These are phyloP conservation scores for Obba rivulosa DNA, from an alignment of 768 basidiomycete species.

Conservation along the genomic window DNA sequence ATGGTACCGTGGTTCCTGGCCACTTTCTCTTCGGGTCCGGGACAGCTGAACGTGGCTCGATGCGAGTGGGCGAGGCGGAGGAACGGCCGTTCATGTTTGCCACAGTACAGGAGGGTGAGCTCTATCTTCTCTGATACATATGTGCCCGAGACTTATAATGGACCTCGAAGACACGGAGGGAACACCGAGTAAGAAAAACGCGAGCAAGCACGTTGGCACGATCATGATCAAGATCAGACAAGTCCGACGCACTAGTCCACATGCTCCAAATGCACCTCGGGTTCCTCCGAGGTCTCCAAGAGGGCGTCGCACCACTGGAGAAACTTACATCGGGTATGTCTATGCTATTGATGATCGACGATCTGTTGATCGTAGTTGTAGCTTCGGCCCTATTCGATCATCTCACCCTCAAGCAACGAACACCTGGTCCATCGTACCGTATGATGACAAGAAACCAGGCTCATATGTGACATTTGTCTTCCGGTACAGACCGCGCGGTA, in stretches of 20 bases:
- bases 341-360: neutral
- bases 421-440: constrained; percentile 53
- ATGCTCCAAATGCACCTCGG: constrained; percentile 39
- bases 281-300: constrained; percentile 24
- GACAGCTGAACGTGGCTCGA: constrained; percentile 44
- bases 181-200: neutral
- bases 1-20: constrained; percentile 59
- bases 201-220: constrained; percentile 42
- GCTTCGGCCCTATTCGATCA: constrained; percentile 41
- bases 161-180: neutral
- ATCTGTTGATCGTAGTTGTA: constrained; percentile 15
- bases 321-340: constrained; percentile 43
- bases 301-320: constrained; percentile 33
- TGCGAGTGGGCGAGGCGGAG: constrained; percentile 42
- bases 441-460: constrained; percentile 31
- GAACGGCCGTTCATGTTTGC: constrained; percentile 63
- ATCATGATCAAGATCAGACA: constrained; percentile 46
- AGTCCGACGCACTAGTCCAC: constrained; percentile 25
- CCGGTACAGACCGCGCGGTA: constrained; percentile 55
- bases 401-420: constrained; percentile 35
- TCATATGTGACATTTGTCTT: constrained; percentile 68
- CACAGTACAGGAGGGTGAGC: constrained; percentile 35
- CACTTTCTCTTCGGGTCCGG: constrained; percentile 56
- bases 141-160: constrained; percentile 1
- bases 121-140: neutral